phyloP scores from a whole-genome alignment of 176 grass and related monocot species.

The Guadua angustifolia region DNA sequence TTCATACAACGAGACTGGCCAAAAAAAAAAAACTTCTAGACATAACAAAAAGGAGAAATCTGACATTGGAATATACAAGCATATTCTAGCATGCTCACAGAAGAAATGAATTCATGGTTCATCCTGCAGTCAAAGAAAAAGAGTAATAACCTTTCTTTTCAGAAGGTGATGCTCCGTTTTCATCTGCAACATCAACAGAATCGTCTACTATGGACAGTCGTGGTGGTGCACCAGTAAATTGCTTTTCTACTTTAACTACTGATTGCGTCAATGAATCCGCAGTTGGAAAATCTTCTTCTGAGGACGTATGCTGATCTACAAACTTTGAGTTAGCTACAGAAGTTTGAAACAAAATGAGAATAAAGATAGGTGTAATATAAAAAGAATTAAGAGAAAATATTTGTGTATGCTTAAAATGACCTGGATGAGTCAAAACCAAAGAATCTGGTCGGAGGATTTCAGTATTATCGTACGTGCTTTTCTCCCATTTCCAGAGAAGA shows the following conservation, averaged over 20 bases:
- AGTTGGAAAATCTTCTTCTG: slow-evolving; percentile 78
- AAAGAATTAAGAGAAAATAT: slow-evolving; percentile 13
- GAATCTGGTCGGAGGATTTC: slow-evolving; percentile 58
- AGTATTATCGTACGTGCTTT: slow-evolving; percentile 51
- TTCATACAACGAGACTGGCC: slow-evolving; percentile 15
- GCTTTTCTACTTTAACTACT: slow-evolving; percentile 52
- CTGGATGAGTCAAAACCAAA: slow-evolving; percentile 65
- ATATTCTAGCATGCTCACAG: slow-evolving; percentile 30
- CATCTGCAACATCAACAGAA: slow-evolving; percentile 42
- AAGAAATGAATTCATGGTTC: slow-evolving; percentile 33
- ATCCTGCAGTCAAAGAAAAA: background rate
- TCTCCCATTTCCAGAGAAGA: slow-evolving; percentile 97
- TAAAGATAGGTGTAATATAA: slow-evolving; percentile 18
- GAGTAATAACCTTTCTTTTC: slow-evolving; percentile 49
- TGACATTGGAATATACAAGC: background rate
- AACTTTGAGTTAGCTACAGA: slow-evolving; percentile 51
- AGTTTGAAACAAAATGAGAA: slow-evolving; percentile 36
- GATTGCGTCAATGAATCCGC: slow-evolving; percentile 43
- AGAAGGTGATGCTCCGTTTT: slow-evolving; percentile 14
- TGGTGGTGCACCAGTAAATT: slow-evolving; percentile 43
- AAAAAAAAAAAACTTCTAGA: slow-evolving; percentile 7
- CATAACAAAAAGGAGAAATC: slow-evolving; percentile 6
- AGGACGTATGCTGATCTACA: slow-evolving; percentile 64
- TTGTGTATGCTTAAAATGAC: slow-evolving; percentile 46
- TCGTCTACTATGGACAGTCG: slow-evolving; percentile 26